Base-by-base conservation (phyloP, 164 flowering plant species). In the Euptelea pleiosperma region DNA sequence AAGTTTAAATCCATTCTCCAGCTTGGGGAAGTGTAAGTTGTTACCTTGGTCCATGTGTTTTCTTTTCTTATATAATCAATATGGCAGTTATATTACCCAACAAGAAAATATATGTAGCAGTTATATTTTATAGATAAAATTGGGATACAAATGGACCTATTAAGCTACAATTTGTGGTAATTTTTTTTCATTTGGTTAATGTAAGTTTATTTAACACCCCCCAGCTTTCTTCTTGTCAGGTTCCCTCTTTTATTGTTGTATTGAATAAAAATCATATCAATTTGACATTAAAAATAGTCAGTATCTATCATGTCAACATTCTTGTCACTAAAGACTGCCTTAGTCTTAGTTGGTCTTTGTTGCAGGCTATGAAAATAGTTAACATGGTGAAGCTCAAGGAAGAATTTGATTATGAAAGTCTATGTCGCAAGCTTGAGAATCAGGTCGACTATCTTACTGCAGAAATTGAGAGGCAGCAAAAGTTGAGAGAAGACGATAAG, bases 351-450 rank as follows among this genome's bases (percentile, higher is more conserved):
- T 64, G 9, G 7, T 45, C 29, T 52, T 36, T 57, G 33, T 69
- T 63, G 45, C 86, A 91, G 98, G 96, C 98, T 41, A 91, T 85
- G 89, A 91, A 85, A 75, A 60, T 91, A 37, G 82, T 82, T 8
- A 91, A 91, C 67, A 71, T 74, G 70, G 56, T 88, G 45, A 91
- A 88, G 71, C 82, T 88, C 41, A 91, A 79, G 75, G 98, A 88
- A 74, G 96, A 91, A 69, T 85, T 83, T 73, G 96, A 91, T 57
- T 91, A 88, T 70, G 90, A 91, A 74, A 85, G 87, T 74, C 65
- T 82, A 41, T 88, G 90, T 52, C 78, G 92, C 56, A 83, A 82
- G 72, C 96, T 91, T 60, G 87, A 86, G 73, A 71, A 53, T 55
- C 86, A 83, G 60, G 75, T 89, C 39, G 92, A 91, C 55, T 66